Percentiles rank a stretch among this genome's conserved stretches.
These are phyloP conservation scores for Calonectria pauciramosa DNA, from an alignment of 2,329 filamentous ascomycete genomes.

Conservation along the genomic window DNA sequence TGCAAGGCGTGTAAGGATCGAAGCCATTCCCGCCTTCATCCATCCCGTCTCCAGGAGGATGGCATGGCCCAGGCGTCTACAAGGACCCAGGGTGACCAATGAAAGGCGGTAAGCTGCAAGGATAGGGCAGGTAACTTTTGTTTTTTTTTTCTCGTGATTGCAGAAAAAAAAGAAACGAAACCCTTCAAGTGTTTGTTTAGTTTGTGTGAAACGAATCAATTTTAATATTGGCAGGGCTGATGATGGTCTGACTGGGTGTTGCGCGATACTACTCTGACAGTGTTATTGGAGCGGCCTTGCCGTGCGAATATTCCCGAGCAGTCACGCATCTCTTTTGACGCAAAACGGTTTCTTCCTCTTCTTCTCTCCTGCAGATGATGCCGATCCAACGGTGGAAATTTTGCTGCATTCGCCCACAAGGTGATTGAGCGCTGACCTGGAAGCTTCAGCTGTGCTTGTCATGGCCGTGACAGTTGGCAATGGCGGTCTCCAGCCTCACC, in stretches of 20 bases:
- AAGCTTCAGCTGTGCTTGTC: not conserved
- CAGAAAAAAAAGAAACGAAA: not conserved
- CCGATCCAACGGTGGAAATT: not conserved
- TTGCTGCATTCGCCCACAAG: not conserved
- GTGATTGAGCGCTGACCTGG: not conserved
- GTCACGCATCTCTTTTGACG: not conserved
- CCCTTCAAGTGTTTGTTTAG: not conserved
- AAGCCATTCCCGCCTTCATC: slow-evolving; percentile 1
- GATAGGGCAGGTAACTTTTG: not conserved
- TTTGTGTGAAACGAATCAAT: not conserved
- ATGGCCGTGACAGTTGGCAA: not conserved
- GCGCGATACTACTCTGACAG: not conserved
- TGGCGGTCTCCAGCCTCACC: not conserved
- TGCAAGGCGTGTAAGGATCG: slow-evolving; percentile 25
- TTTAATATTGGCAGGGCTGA: not conserved
- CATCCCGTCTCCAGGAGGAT: not conserved
- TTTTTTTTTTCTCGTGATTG: not conserved
- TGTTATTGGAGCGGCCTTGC: not conserved
- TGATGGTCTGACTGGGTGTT: not conserved
- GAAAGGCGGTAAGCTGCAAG: not conserved
- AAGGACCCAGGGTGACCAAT: slow-evolving; percentile 1
- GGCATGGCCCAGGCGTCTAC: not conserved
- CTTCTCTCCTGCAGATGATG: not conserved
- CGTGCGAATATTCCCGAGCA: not conserved
- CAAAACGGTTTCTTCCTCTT: not conserved